These are phyloP conservation scores for Colletotrichum cuscutae DNA, from an alignment of 2,329 filamentous ascomycete genomes.

Conservation along the genomic window DNA sequence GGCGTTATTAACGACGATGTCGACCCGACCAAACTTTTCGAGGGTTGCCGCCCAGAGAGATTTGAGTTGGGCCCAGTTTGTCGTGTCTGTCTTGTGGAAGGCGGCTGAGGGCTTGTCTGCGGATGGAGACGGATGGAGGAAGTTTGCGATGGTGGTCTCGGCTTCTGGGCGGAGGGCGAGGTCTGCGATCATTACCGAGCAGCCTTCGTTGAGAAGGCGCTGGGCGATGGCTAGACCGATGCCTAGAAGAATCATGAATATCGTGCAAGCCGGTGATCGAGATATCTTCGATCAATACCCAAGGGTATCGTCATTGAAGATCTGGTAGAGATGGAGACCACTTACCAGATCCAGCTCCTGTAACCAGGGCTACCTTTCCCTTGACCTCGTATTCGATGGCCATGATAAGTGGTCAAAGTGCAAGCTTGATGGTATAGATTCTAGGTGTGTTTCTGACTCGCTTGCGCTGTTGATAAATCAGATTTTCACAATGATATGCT, in stretches of 20 bases:
- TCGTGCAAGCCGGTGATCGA: no score
- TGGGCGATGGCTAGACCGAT: conserved; percentile 38
- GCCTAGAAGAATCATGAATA: conserved; percentile 23
- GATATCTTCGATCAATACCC: no score
- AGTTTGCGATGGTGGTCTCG: conserved; percentile 33
- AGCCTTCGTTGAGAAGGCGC: conserved; percentile 38
- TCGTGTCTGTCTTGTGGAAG: conserved; percentile 42
- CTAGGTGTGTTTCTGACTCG: no score
- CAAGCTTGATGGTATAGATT: no score
- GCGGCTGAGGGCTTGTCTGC: background rate
- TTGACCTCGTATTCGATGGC: no score
- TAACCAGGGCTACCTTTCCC: no score
- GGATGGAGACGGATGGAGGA: background rate
- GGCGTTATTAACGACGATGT: conserved; percentile 36
- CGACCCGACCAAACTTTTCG: conserved; percentile 27
- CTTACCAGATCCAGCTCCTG: no score
- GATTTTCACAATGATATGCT: no score
- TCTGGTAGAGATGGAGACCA: no score
- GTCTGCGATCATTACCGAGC: conserved; percentile 42
- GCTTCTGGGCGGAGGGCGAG: conserved; percentile 39
- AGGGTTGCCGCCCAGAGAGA: conserved; percentile 38
- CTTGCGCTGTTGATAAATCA: no score
- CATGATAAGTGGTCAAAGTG: no score
- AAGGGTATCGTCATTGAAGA: no score
- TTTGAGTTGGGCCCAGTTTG: conserved; percentile 40